Evolutionary conservation across 1,284 basidiomycete genomes (phyloP).

Genomic region (Waitea zeae): DNA sequence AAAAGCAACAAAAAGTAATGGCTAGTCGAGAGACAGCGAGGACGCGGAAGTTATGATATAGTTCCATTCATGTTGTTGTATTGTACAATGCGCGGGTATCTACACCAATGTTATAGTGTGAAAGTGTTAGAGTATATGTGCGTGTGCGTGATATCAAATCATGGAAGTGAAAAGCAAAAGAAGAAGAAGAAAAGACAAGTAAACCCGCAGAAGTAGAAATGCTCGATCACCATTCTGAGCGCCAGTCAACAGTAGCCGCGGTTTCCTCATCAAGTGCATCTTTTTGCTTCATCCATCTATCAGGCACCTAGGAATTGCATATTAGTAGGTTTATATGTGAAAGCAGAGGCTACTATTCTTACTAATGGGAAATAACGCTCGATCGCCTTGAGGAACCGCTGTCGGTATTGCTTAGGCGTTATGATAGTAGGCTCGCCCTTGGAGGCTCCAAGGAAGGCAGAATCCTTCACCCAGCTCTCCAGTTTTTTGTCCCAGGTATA

Average conservation of each 20-base stretch:
- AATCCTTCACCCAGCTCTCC: slow-evolving; percentile 96
- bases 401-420: slow-evolving; percentile 72
- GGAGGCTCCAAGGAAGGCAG: slow-evolving; percentile 56
- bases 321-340: slow-evolving; percentile 3
- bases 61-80: slow-evolving; percentile 1
- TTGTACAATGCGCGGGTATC: not conserved
- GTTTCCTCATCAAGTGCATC: slow-evolving; percentile 62
- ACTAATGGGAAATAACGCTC: slow-evolving; percentile 82
- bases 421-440: slow-evolving; percentile 88
- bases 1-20: slow-evolving; percentile 45
- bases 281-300: slow-evolving; percentile 75
- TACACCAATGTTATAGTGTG: slow-evolving; percentile 1
- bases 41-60: slow-evolving; percentile 14
- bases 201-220: no score
- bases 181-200: no score
- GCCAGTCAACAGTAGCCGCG: no score
- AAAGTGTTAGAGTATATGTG: slow-evolving; percentile 1
- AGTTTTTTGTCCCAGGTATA: slow-evolving; percentile 98
- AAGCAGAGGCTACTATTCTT: slow-evolving; percentile 11
- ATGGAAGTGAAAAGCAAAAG: slow-evolving; percentile 15
- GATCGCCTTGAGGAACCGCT: slow-evolving; percentile 84
- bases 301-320: slow-evolving; percentile 38
- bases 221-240: no score
- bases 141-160: not conserved
- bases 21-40: slow-evolving; percentile 23